Evolutionary conservation across 2,329 filamentous ascomycete genomes (phyloP).

Genomic region (Calonectria ilicicola): DNA sequence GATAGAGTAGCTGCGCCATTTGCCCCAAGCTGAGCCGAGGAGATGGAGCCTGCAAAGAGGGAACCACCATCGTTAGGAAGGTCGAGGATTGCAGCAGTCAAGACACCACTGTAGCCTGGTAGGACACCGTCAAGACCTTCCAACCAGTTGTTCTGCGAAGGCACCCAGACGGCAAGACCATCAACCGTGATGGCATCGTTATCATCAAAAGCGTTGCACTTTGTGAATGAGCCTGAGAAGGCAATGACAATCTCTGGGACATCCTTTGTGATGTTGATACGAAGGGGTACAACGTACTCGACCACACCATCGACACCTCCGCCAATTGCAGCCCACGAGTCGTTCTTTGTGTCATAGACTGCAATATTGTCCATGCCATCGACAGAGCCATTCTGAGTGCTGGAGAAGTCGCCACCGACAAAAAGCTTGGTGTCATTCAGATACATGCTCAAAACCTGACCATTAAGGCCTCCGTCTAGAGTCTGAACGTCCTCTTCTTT

Average conservation of each 20-base stretch:
- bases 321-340: conserved; percentile 83
- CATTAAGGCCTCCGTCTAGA: conserved; percentile 81
- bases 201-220: conserved; percentile 75
- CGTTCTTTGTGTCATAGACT: conserved; percentile 75
- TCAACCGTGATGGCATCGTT: conserved; percentile 71
- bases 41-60: conserved; percentile 86
- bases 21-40: conserved; percentile 78
- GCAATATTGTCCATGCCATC: conserved; percentile 81
- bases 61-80: conserved; percentile 71
- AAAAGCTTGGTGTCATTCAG: conserved; percentile 76
- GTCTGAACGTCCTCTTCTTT: conserved; percentile 72
- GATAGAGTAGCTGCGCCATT: conserved; percentile 79
- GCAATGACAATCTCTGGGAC: conserved; percentile 80
- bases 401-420: conserved; percentile 87
- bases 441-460: conserved; percentile 79
- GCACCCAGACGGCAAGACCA: conserved; percentile 93
- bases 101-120: conserved; percentile 76
- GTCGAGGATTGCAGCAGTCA: conserved; percentile 77
- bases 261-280: conserved; percentile 79
- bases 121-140: conserved; percentile 77
- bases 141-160: conserved; percentile 87
- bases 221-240: conserved; percentile 83
- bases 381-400: conserved; percentile 71
- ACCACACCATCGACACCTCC: conserved; percentile 88
- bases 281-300: conserved; percentile 78